Percentiles rank a stretch among this genome's conserved stretches.
Conservation (phyloP, 768 basidiomycete genomes). For the Serendipita sp. region DNA sequence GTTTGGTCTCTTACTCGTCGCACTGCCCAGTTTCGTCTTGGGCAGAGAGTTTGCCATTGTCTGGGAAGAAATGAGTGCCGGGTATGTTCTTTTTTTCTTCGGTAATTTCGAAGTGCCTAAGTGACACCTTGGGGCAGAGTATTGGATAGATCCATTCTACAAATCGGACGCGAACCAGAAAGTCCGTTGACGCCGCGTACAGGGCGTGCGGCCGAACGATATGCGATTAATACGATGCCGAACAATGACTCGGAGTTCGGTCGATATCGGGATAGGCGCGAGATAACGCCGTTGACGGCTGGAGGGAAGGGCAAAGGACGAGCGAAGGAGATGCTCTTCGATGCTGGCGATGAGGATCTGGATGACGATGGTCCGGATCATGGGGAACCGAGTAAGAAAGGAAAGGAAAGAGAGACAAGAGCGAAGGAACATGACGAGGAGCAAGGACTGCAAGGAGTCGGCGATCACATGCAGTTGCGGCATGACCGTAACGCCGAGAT, state of each 20-base stretch:
- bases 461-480: too few relatives aligned
- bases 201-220: background rate
- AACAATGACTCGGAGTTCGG: background rate
- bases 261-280: background rate
- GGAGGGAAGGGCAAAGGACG: background rate
- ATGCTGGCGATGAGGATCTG: background rate
- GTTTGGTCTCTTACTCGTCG: constrained; percentile 78
- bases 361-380: background rate
- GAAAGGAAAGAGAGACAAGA: background rate
- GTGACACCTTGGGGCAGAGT: background rate
- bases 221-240: background rate
- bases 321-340: background rate
- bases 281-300: background rate
- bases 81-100: constrained; percentile 7
- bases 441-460: background rate
- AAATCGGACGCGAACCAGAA: background rate
- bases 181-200: background rate
- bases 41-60: constrained; percentile 83
- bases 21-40: constrained; percentile 80
- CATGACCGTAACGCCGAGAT: background rate
- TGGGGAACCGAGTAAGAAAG: background rate
- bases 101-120: background rate
- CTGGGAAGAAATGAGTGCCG: constrained; percentile 63
- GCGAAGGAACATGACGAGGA: background rate
- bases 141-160: constrained; percentile 5